Conservation (phyloP, 108 stramenopile species). For the Bacterosira constricta region DNA sequence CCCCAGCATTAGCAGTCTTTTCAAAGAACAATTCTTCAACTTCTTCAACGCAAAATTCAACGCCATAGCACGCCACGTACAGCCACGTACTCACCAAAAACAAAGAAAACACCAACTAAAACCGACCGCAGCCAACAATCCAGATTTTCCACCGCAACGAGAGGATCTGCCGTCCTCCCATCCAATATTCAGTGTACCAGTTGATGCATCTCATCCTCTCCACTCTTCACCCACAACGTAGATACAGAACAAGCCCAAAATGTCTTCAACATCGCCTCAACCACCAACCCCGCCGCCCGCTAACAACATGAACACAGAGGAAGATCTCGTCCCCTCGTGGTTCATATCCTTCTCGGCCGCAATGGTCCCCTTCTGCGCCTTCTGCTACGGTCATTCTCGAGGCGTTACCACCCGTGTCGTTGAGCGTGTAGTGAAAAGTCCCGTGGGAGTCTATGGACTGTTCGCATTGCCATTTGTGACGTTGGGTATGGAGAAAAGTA, state of each 20-base stretch:
- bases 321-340: slow-evolving; percentile 43
- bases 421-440: slow-evolving; percentile 65
- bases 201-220: too few relatives aligned
- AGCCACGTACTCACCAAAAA: too few relatives aligned
- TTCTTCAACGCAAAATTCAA: too few relatives aligned
- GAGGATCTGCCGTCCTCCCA: neutral
- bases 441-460: slow-evolving; percentile 84
- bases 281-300: neutral
- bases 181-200: too few relatives aligned
- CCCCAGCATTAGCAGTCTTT: too few relatives aligned
- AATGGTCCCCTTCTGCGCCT: slow-evolving; percentile 85
- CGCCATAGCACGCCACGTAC: too few relatives aligned
- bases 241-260: too few relatives aligned
- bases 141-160: neutral
- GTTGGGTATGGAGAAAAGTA: slow-evolving; percentile 83
- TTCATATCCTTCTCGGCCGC: slow-evolving; percentile 69
- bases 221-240: too few relatives aligned
- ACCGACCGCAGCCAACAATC: too few relatives aligned
- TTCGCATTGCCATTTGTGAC: slow-evolving; percentile 80
- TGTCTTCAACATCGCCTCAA: neutral
- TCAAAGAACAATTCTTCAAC: too few relatives aligned
- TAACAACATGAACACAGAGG: slow-evolving; percentile 10
- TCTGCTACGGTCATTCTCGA: slow-evolving; percentile 75
- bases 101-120: too few relatives aligned
- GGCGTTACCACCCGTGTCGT: slow-evolving; percentile 73